Percentiles rank a stretch among this genome's conserved stretches.
Conservation (phyloP, 352 stramenopile species). For the Peronospora destructor region DNA sequence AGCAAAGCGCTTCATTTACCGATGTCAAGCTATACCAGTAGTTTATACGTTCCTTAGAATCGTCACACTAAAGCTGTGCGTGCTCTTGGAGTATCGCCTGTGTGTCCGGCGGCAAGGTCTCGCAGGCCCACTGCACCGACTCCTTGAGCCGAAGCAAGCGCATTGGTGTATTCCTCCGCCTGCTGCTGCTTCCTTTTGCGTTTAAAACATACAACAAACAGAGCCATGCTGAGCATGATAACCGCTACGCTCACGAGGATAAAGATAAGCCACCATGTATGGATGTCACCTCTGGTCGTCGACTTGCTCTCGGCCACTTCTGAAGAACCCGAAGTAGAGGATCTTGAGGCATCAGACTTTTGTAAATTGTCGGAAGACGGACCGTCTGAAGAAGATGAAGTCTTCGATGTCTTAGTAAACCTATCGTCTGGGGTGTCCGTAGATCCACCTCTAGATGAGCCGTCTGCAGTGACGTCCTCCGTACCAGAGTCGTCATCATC, state of each 20-base stretch:
- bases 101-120: conserved; percentile 15
- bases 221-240: conserved; percentile 49
- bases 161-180: conserved; percentile 32
- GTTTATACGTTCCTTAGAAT: not conserved
- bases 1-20: not conserved
- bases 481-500: conserved; percentile 1
- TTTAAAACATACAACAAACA: conserved; percentile 46
- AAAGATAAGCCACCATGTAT: conserved; percentile 48
- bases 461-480: not conserved
- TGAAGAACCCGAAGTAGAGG: conserved; percentile 7
- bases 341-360: conserved; percentile 3
- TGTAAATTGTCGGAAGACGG: conserved; percentile 3
- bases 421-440: not conserved
- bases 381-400: conserved; percentile 3
- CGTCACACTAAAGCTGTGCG: conserved; percentile 30
- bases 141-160: conserved; percentile 29
- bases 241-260: conserved; percentile 49
- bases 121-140: conserved; percentile 12
- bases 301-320: conserved; percentile 5
- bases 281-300: conserved; percentile 23
- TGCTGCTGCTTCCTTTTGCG: conserved; percentile 56
- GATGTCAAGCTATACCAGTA: conserved; percentile 2
- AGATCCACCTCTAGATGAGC: not conserved
- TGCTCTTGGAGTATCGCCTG: conserved; percentile 45
- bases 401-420: not conserved